These are phyloP conservation scores for Colletotrichum incanum DNA, from an alignment of 2,329 filamentous ascomycete genomes.

Conservation along the genomic window DNA sequence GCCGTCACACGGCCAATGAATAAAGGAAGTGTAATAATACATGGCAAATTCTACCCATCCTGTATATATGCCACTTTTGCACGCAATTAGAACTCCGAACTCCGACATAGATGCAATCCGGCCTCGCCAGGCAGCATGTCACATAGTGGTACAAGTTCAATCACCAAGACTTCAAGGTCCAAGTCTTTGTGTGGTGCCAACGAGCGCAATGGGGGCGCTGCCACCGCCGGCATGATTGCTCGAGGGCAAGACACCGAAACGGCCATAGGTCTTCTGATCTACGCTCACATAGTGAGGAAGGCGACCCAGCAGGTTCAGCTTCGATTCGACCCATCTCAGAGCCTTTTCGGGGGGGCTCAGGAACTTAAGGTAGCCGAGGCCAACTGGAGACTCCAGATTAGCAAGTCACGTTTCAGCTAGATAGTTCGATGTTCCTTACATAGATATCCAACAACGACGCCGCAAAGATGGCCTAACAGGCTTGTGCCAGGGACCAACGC, in stretches of 20 bases:
- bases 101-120: slow-evolving; percentile 24
- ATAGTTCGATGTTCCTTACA: slow-evolving; percentile 69
- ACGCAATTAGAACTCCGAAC: slow-evolving; percentile 29
- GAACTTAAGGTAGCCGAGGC: slow-evolving; percentile 89
- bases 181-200: slow-evolving; percentile 77
- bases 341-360: slow-evolving; percentile 91
- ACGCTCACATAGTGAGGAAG: slow-evolving; percentile 94
- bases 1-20: neutral
- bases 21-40: neutral
- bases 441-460: slow-evolving; percentile 86
- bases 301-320: slow-evolving; percentile 86
- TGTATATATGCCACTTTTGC: neutral
- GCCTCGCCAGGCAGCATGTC: neutral
- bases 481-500: slow-evolving; percentile 87
- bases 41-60: neutral
- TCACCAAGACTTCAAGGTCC: slow-evolving; percentile 68
- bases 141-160: slow-evolving; percentile 19
- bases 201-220: slow-evolving; percentile 71
- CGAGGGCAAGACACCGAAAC: slow-evolving; percentile 89
- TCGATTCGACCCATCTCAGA: slow-evolving; percentile 89
- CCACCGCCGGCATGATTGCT: slow-evolving; percentile 56
- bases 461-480: slow-evolving; percentile 88
- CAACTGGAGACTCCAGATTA: slow-evolving; percentile 68
- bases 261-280: slow-evolving; percentile 95
- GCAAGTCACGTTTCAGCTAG: slow-evolving; percentile 40